Evolutionary conservation across 345 rosid genomes (phyloP), one percentile per base, ranked within the genome.

Genomic region (Rhizophora mangle): DNA sequence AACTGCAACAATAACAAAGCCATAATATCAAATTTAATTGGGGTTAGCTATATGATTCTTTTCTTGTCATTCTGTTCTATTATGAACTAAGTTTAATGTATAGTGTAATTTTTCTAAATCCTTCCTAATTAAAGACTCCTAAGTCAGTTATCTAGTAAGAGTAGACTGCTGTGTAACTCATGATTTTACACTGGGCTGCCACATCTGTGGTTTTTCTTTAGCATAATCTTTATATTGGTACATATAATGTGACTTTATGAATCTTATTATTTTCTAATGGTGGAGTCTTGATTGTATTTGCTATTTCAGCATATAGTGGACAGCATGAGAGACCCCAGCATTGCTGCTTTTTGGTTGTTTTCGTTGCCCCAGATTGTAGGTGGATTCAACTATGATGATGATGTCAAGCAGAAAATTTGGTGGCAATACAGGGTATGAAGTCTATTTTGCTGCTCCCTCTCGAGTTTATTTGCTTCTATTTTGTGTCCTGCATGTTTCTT

Each of bases 311-410:
- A 93, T 79, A 91, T 93, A 58, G 85, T 89, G 68, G 91, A 93
- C 82, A 89, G 96, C 87, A 91, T 93, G 98, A 89, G 84, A 71
- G 97, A 93, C 74, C 96, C 98, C 61, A 89, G 92, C 82, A 93
- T 93, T 63, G 98, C 97, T 78, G 89, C 92, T 54, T 93, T 93
- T 85, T 93, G 97, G 96, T 80, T 93, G 83, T 81, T 93, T 75
- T 85, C 97, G 72, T 74, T 89, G 63, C 98, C 98, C 70, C 96
- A 89, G 72, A 71, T 90, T 63, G 76, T 90, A 69, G 98, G 98
- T 72, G 91, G 96, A 43, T 84, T 90, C 70, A 84, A 89, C 21
- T 85, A 84, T 65, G 98, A 93, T 80, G 97, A 88, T 67, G 90
- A 89, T 70, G 81, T 93, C 74, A 93, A 86, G 78, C 86, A 82